Conservation (phyloP, 2,329 filamentous ascomycete species). For the Cladosporium sp. region DNA sequence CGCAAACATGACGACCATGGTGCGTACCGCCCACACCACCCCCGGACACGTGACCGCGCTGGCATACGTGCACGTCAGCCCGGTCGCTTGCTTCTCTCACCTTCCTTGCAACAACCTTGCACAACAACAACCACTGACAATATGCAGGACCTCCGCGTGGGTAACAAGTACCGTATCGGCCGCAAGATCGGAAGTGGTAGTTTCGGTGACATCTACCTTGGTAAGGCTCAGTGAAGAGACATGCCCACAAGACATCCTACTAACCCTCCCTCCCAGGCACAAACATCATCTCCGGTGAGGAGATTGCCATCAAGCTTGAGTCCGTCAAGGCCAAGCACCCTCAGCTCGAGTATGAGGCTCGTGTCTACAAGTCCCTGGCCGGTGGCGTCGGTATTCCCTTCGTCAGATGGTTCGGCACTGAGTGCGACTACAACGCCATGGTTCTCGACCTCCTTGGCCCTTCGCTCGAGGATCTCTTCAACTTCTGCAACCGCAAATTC, state of each 20-base stretch:
- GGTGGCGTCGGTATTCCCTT: slow-evolving; percentile 98
- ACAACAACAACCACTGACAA: slow-evolving; percentile 32
- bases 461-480: slow-evolving; percentile 96
- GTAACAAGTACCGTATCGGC: slow-evolving; percentile 99
- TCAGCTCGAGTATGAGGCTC: slow-evolving; percentile 97
- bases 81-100: no score
- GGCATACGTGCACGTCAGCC: background rate
- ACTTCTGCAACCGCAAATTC: slow-evolving; percentile 99
- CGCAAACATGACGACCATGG: slow-evolving; percentile 59
- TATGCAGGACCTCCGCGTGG: slow-evolving; percentile 88
- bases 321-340: slow-evolving; percentile 99
- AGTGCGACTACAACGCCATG: slow-evolving; percentile 99
- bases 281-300: slow-evolving; percentile 99
- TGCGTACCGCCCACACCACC: slow-evolving; percentile 38
- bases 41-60: slow-evolving; percentile 22
- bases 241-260: background rate
- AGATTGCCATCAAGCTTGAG: slow-evolving; percentile 99
- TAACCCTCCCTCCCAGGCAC: slow-evolving; percentile 58
- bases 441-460: slow-evolving; percentile 95
- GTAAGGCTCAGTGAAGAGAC: slow-evolving; percentile 39
- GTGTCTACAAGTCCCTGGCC: slow-evolving; percentile 83
- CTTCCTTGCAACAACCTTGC: background rate
- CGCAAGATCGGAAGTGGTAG: slow-evolving; percentile 97
- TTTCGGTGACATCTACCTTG: slow-evolving; percentile 97
- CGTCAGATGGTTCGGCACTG: slow-evolving; percentile 98